phyloP scores from a whole-genome alignment of 305 asterid genomes.

The Solanum hybrid region DNA sequence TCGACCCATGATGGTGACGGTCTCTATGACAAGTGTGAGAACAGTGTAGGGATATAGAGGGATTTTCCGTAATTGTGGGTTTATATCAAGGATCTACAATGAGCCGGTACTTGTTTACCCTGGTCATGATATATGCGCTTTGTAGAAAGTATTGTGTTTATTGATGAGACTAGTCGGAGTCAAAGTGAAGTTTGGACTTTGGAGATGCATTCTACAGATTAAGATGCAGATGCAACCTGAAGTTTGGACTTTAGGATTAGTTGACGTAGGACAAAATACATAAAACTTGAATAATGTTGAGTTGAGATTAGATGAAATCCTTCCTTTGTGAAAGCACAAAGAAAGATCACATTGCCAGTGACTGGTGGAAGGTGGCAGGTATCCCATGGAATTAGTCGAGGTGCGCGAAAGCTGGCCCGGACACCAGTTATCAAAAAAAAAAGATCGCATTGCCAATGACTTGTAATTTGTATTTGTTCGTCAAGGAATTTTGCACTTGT shows the following conservation, averaged over 20 bases:
- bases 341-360: background rate
- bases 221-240: background rate
- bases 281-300: background rate
- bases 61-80: background rate
- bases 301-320: background rate
- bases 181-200: background rate
- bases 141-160: background rate
- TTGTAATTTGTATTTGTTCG: background rate
- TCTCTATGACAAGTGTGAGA: background rate
- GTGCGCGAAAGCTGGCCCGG: background rate
- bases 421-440: background rate
- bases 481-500: background rate
- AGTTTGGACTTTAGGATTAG: background rate
- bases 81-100: background rate
- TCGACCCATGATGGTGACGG: background rate
- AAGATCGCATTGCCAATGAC: background rate
- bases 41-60: background rate
- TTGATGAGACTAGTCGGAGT: background rate
- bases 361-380: background rate
- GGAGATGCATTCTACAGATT: background rate
- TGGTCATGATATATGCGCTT: background rate
- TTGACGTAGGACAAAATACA: background rate
- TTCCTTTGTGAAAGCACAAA: background rate
- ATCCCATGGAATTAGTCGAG: background rate
- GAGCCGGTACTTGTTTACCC: background rate